Base-by-base conservation (phyloP, 257 asterid genomes). In the Nicotiana knightiana region DNA sequence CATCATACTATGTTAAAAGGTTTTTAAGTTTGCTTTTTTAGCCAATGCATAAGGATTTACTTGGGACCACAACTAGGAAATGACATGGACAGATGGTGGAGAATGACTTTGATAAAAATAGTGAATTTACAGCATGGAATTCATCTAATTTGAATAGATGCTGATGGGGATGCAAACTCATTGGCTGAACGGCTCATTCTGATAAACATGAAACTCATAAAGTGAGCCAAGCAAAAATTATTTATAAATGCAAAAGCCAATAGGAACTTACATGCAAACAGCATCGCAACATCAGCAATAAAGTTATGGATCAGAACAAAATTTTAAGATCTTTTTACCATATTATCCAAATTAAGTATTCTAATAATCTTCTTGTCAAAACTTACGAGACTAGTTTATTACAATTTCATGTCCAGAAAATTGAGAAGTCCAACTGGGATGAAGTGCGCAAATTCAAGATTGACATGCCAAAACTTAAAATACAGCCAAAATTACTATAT, bases 131-230 rank as follows among this genome's bases (percentile, higher is more conserved):
- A 80, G 84, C 85, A 78, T 46, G 87, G 84, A 70, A 51, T 70
- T 82, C 80, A 87, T 59, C 76, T 15, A n/a, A 30, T 67, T 43
- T 84, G 76, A 83, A 68, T 82, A 53, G 88, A 81, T 73, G 92
- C 86, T 89, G 94, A 92, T 85, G 89, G 93, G 85, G 87, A 90
- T 59, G 28, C 43, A 53, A 65, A 17, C 33, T 80, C 46, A 87
- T 87, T 88, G 90, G 89, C 26, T 77, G 51, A 77, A 80, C 82
- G 48, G 12, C 64, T 46, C 75, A 37, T 48, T 48, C 79, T 48
- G 79, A 73, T 73, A 73, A 51, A 73, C 63, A 73, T 73, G 63
- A 73, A 73, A 73, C 63, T 48, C 4, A 73, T 51, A 13, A 4
- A 73, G 79, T 48, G 63, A 73, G 39, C 15, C 79, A 43, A 46